phyloP scores from a whole-genome alignment of 768 basidiomycete species.

The Suillus lakei region DNA sequence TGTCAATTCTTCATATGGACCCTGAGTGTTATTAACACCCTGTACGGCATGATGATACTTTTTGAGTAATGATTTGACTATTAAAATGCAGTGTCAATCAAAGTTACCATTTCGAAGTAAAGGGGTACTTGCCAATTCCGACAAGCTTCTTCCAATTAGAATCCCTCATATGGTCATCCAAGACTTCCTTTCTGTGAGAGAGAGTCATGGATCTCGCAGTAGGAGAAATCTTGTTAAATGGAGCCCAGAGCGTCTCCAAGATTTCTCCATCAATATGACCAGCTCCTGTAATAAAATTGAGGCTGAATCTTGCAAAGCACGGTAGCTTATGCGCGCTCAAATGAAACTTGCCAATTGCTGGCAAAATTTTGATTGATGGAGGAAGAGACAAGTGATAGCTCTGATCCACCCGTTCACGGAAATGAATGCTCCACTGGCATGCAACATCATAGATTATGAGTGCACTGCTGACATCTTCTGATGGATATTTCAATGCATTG shows the following conservation, averaged over 20 bases:
- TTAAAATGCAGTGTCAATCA: background rate
- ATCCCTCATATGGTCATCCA: conserved; percentile 37
- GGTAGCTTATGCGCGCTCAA: conserved; percentile 31
- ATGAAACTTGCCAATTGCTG: conserved; percentile 34
- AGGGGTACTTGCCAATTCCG: conserved; percentile 21
- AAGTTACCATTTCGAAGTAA: background rate
- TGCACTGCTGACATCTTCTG: background rate
- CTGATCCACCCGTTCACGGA: conserved; percentile 9
- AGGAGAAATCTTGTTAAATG: conserved; percentile 27
- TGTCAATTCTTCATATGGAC: conserved; percentile 1
- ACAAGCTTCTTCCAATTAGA: conserved; percentile 39
- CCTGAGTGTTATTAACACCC: conserved; percentile 9
- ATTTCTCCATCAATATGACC: conserved; percentile 38
- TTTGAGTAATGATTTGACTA: conserved; percentile 1
- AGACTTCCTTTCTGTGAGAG: conserved; percentile 32
- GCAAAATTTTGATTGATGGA: conserved; percentile 12
- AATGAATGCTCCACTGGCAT: conserved; percentile 29
- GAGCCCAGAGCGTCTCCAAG: conserved; percentile 38
- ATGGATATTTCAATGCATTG: conserved; percentile 22
- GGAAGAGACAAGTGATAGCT: conserved; percentile 4
- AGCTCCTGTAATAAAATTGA: conserved; percentile 31
- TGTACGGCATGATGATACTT: background rate
- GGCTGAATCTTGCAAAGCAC: conserved; percentile 30
- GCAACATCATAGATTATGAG: conserved; percentile 34
- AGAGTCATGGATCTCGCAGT: conserved; percentile 26